These are phyloP conservation scores for Mycena maculata DNA, from an alignment of 768 basidiomycete genomes.

Conservation along the genomic window DNA sequence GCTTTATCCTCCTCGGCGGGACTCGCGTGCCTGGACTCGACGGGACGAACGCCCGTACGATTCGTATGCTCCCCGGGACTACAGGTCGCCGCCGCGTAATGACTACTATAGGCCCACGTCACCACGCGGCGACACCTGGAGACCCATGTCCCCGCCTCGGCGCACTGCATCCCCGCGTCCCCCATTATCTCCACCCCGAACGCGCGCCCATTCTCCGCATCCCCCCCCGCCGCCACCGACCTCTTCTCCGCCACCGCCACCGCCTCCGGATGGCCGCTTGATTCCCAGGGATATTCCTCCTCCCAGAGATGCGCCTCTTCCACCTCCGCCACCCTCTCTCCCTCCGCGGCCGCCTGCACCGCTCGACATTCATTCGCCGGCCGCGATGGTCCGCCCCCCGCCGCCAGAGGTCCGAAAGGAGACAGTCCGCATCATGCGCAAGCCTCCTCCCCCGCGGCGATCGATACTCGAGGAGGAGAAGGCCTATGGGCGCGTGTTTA, in stretches of 20 bases:
- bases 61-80: background rate
- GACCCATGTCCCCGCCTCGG: conserved; percentile 16
- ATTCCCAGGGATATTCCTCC: conserved; percentile 43
- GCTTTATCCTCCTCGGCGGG: conserved; percentile 21
- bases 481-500: conserved; percentile 75
- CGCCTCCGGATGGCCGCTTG: conserved; percentile 42
- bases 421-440: conserved; percentile 42
- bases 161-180: conserved; percentile 37
- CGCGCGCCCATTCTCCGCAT: conserved; percentile 24
- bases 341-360: conserved; percentile 62
- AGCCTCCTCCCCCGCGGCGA: conserved; percentile 60
- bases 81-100: conserved; percentile 9
- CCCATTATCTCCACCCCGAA: conserved; percentile 34
- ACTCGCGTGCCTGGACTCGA: conserved; percentile 23
- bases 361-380: conserved; percentile 57
- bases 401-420: conserved; percentile 36
- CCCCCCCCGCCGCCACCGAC: conserved; percentile 39
- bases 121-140: conserved; percentile 28
- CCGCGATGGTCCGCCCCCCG: conserved; percentile 44
- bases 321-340: conserved; percentile 49
- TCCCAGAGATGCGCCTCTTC: conserved; percentile 47
- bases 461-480: conserved; percentile 72
- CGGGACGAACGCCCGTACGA: conserved; percentile 19
- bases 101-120: conserved; percentile 26
- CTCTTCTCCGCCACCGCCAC: conserved; percentile 41